Evolutionary conservation across 495 filamentous ascomycete genomes (phyloP).

Genomic region (Neurospora tetraspora): DNA sequence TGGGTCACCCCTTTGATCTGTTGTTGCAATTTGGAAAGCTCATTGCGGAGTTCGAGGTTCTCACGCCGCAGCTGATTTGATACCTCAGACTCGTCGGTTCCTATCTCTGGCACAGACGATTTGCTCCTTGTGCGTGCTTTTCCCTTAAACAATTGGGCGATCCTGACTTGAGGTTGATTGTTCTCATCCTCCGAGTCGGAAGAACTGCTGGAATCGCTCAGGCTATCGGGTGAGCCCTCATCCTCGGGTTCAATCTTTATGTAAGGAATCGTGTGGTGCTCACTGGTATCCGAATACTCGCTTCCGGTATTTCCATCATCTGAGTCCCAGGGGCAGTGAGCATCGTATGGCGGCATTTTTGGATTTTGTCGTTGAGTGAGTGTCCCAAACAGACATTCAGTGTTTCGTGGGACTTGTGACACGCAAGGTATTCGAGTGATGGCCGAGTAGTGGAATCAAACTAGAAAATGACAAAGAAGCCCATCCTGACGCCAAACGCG

Average conservation of each 20-base stretch:
- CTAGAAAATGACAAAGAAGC: not conserved
- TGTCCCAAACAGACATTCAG: not conserved
- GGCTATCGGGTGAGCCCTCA: not conserved
- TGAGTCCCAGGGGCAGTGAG: not conserved
- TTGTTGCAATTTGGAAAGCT: not conserved
- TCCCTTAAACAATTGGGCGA: not conserved
- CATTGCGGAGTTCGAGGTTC: not conserved
- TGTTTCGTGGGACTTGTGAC: not conserved
- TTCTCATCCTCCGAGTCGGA: not conserved
- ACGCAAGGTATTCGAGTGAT: not conserved
- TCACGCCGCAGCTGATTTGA: not conserved
- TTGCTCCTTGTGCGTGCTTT: not conserved
- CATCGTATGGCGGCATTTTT: not conserved
- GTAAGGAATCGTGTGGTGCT: not conserved
- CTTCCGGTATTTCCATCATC: not conserved
- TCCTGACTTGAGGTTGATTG: not conserved
- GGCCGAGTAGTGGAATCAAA: not conserved
- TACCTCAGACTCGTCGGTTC: not conserved
- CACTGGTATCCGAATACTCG: not conserved
- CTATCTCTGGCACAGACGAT: not conserved
- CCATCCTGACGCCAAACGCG: not conserved
- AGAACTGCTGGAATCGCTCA: not conserved
- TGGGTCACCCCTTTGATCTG: not conserved
- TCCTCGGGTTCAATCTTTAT: not conserved
- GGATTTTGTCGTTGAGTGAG: not conserved